Evolutionary conservation across 164 flowering plant genomes (phyloP), one percentile per base, ranked within the genome.

Genomic region (Aristolochia californica): DNA sequence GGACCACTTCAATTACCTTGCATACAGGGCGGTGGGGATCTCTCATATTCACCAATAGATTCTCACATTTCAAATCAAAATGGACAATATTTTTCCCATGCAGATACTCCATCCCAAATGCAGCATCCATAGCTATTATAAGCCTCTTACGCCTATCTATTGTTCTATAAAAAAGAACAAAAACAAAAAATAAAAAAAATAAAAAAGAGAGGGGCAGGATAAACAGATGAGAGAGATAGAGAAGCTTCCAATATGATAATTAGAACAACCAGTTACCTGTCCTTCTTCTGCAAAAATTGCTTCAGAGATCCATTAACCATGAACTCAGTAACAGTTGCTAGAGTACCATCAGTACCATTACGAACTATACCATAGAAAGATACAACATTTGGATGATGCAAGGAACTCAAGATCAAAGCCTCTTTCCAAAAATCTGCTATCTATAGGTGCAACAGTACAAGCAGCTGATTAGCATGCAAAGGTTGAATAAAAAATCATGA

Each of bases 401-500:
- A 67, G 5, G 97, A 87, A 73, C 97, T 80, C 66, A 93, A 70
- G 64, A 87, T 78, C 75, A 79, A 70, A 67, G 99, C 99, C 74
- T 93, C 99, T 74, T 84, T 93, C 99, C 99, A 93, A 74, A 93
- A 93, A 72, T 93, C 99, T 16, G 95, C 91, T 68, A 93, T 93
- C 99, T 93, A 58, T 48, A 24, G 38, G 14, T 45, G 25, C 20
- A 38, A 56, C 27, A 40, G 13, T 13, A 34, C 13, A 20, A 43
- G 12, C n/a, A 43, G 28, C 10, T 20, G 5, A 16, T 47, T 47
- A 17, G 22, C 7, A 8, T 47, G 50, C 22, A 21, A 52, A 52
- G 26, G 26, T 22, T 9, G 26, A 24, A 52, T 5, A 24, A 24
- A n/a, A n/a, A 52, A 23, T 21, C 23, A 10, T 52, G 15, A 5